phyloP scores from a whole-genome alignment of 108 stramenopile genomes.

The Skeletonema potamos region DNA sequence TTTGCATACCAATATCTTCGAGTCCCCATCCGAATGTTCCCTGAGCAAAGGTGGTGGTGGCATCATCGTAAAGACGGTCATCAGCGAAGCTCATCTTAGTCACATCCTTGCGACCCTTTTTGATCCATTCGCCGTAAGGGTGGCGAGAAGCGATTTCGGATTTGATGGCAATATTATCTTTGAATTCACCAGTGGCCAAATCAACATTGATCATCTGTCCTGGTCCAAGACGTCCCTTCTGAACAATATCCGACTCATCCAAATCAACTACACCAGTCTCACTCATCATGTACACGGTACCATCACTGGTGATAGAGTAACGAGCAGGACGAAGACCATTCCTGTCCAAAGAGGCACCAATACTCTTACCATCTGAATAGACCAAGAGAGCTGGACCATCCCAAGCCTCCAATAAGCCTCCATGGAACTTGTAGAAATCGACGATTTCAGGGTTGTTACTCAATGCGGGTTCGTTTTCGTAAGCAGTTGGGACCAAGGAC shows the following conservation, averaged over 20 bases:
- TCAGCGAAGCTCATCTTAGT: constrained; percentile 39
- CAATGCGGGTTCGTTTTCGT: constrained; percentile 86
- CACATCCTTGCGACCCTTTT: constrained; percentile 74
- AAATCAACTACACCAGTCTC: constrained; percentile 93
- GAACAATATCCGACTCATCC: constrained; percentile 80
- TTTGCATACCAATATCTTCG: constrained; percentile 97
- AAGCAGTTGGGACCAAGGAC: constrained; percentile 90
- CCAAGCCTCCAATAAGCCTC: constrained; percentile 96
- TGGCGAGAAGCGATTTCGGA: constrained; percentile 89
- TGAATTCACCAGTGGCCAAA: constrained; percentile 82
- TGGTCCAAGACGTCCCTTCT: constrained; percentile 94
- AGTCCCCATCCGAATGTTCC: constrained; percentile 92
- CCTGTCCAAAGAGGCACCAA: constrained; percentile 90
- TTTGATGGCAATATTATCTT: constrained; percentile 94
- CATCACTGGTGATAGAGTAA: constrained; percentile 90
- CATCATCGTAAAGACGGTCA: constrained; percentile 78
- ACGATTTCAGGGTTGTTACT: constrained; percentile 85
- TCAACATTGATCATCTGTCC: constrained; percentile 98
- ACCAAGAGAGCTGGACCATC: constrained; percentile 97
- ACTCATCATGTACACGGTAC: constrained; percentile 94
- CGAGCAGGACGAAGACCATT: constrained; percentile 94
- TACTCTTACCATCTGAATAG: constrained; percentile 92
- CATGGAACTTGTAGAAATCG: constrained; percentile 98
- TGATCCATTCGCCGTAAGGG: constrained; percentile 90
- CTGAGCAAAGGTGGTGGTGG: constrained; percentile 81